A percentile compares a stretch with the other conserved stretches of the same genome.
phyloP scores from a whole-genome alignment of 805 yeast genomes.

The Saccharomyces cerevisiae region DNA sequence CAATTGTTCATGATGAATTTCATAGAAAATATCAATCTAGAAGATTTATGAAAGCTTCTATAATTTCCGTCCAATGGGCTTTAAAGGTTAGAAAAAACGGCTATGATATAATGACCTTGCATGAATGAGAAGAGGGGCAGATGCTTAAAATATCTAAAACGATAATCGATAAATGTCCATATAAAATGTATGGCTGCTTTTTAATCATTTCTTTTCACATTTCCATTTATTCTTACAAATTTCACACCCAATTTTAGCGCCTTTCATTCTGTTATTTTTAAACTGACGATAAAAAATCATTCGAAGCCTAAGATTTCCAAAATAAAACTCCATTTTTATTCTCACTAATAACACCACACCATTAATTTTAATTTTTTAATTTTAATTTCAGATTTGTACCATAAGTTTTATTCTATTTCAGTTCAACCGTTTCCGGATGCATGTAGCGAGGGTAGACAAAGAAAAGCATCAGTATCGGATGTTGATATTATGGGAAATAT shows the following conservation, averaged over 20 bases:
- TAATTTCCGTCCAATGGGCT: conserved; percentile 78
- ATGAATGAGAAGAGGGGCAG: conserved; percentile 15
- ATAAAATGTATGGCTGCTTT: background rate
- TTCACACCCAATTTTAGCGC: background rate
- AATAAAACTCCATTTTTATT: background rate
- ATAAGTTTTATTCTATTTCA: background rate
- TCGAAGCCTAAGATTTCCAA: background rate
- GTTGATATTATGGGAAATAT: background rate
- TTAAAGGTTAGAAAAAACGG: conserved; percentile 40
- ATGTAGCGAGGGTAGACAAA: background rate
- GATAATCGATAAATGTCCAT: background rate
- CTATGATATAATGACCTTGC: conserved; percentile 33
- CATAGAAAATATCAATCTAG: conserved; percentile 88
- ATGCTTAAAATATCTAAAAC: background rate
- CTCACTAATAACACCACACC: background rate
- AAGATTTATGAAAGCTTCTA: conserved; percentile 78
- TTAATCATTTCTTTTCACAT: background rate
- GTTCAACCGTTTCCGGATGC: background rate
- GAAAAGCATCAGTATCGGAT: background rate
- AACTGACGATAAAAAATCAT: background rate
- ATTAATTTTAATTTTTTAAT: background rate
- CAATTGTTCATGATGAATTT: conserved; percentile 85
- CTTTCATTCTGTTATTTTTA: background rate
- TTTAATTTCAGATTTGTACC: background rate
- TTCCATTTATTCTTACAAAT: background rate